Evolutionary conservation across 306 rosid species (phyloP), one percentile per base, ranked within the genome.

Genomic region (Acmispon strigosus): DNA sequence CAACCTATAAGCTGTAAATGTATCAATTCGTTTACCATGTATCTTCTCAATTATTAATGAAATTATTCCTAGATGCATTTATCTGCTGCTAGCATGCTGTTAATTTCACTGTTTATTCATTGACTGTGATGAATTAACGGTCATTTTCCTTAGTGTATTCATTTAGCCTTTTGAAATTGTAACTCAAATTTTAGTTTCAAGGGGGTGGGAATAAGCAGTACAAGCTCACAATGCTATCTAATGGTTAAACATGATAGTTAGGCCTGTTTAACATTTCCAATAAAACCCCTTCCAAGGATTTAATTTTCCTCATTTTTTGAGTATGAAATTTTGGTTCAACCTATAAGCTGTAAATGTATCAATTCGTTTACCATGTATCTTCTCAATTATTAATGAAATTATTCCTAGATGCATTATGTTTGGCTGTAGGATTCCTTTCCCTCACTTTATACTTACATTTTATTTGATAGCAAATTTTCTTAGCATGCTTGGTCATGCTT

Each of bases 201-300:
- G 34, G 32, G 20, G 15, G 49, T 57, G 61, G 50, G 15, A 44
- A 55, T 27, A 42, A 53, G 61, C 34, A 43, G 37, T 24, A 50
- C 47, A 32, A 49, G 51, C 59, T 50, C 32, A 9, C 44, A 19
- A 48, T 24, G 13, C 18, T 17, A 4, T 42, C 42, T 59, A 12
- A 11, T 64, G 57, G 48, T 71, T 56, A 19, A 44, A 37, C 32
- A 44, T 3, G 29, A 48, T 44, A 11, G 19, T 62, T 34, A 14
- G 61, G 19, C 45, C 32, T 52, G 20, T 34, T 34, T 44, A 62
- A 70, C 34, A 19, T 53, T 61, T 13, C 70, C 39, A 27, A 50
- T 73, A n/a, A 42, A 66, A 79, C 17, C 39, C 34, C 49, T 72
- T 16, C 19, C 74, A 39, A 63, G 14, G 22, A 42, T 51, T 19